A percentile compares a stretch with the other conserved stretches of the same genome.
These are phyloP conservation scores for Parathielavia appendiculata DNA, from an alignment of 495 filamentous ascomycete species.

Conservation along the genomic window DNA sequence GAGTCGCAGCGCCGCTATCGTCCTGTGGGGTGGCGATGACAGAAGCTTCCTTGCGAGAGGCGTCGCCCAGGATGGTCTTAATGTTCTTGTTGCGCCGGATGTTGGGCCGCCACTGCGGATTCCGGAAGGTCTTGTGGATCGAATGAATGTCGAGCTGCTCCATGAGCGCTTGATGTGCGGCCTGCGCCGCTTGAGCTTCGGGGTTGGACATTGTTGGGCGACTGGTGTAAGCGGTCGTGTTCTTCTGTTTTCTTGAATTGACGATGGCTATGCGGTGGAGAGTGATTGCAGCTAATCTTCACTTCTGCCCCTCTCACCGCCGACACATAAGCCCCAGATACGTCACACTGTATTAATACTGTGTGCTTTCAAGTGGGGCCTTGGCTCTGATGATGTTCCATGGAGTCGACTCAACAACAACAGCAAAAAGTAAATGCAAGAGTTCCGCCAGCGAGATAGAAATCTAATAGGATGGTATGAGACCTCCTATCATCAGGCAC, in stretches of 20 bases:
- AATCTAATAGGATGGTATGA: neutral
- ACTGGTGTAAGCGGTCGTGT: slow-evolving; percentile 20
- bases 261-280: neutral
- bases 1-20: slow-evolving; percentile 68
- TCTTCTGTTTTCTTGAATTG: neutral
- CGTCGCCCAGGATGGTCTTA: slow-evolving; percentile 93
- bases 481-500: neutral
- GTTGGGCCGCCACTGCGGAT: slow-evolving; percentile 79
- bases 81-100: slow-evolving; percentile 97
- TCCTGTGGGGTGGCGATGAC: slow-evolving; percentile 74
- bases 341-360: too few species aligned
- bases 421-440: too few species aligned
- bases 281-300: too few species aligned
- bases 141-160: slow-evolving; percentile 83
- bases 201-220: slow-evolving; percentile 31
- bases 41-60: slow-evolving; percentile 72
- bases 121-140: slow-evolving; percentile 80
- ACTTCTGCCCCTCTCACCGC: too few species aligned
- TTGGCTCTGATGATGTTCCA: too few species aligned
- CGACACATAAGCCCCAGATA: too few species aligned
- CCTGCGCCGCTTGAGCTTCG: slow-evolving; percentile 38
- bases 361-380: too few species aligned
- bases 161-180: slow-evolving; percentile 58
- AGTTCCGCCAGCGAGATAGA: too few species aligned
- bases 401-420: too few species aligned